Conservation (phyloP, 441 rosid species). For the California macrophylla region DNA sequence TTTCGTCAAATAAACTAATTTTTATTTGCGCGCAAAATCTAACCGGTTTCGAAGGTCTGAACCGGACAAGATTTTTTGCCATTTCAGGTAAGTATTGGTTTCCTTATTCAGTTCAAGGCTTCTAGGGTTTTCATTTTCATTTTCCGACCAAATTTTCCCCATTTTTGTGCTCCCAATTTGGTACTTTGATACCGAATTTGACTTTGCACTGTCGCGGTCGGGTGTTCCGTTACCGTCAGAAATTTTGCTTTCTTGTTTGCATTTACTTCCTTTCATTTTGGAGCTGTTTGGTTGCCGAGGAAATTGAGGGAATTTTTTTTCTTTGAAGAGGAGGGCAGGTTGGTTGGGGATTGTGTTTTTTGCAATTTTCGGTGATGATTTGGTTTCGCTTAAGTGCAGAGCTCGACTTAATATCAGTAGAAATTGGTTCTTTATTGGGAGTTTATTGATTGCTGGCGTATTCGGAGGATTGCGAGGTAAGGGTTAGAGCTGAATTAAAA, state of each 20-base stretch:
- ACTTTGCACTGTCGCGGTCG: conserved; percentile 11
- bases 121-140: not conserved
- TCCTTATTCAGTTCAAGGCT: not conserved
- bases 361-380: not conserved
- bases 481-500: too few species aligned
- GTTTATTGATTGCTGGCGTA: too few species aligned
- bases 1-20: too few species aligned
- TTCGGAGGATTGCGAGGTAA: too few species aligned
- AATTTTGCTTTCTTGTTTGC: not conserved
- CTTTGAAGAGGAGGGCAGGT: not conserved
- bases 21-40: not conserved
- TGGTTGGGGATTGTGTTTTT: not conserved
- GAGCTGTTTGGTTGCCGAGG: conserved; percentile 13
- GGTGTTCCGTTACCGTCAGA: conserved; percentile 10
- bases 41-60: conserved; percentile 1
- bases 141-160: conserved; percentile 11
- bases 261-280: conserved; percentile 2
- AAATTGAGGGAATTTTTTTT: not conserved
- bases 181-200: not conserved
- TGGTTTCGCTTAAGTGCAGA: not conserved
- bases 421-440: too few species aligned
- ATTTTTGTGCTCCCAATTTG: conserved; percentile 1
- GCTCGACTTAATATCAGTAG: too few species aligned
- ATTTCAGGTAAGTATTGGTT: conserved; percentile 10
- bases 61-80: conserved; percentile 8